A percentile compares a stretch with the other conserved stretches of the same genome.
These are phyloP conservation scores for Cubamyces lactineus DNA, from an alignment of 768 basidiomycete species.

Conservation along the genomic window DNA sequence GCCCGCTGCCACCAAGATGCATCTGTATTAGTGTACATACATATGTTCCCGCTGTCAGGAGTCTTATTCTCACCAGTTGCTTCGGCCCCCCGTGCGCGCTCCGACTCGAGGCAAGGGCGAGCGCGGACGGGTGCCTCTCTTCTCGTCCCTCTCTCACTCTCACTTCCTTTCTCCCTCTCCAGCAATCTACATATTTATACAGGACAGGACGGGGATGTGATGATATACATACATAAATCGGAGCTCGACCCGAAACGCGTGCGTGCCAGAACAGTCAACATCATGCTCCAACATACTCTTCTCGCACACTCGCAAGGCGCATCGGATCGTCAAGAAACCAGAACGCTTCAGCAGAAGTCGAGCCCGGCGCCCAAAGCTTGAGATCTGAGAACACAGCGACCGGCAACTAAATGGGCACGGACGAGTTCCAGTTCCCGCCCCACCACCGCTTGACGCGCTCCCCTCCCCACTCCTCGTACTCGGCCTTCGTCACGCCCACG, in stretches of 20 bases:
- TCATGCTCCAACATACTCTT: too few relatives aligned
- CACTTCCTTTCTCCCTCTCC: background rate
- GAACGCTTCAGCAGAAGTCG: too few relatives aligned
- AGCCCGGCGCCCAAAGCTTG: too few relatives aligned
- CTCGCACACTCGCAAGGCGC: too few relatives aligned
- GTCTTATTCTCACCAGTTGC: slow-evolving; percentile 13
- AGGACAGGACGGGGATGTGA: background rate
- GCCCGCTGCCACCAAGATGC: background rate
- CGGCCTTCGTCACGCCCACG: slow-evolving; percentile 68
- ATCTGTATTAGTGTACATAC: slow-evolving; percentile 20
- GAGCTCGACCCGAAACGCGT: background rate
- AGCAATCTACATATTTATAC: slow-evolving; percentile 28
- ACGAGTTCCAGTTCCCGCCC: slow-evolving; percentile 86
- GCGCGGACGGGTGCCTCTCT: slow-evolving; percentile 3
- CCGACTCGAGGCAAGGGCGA: background rate
- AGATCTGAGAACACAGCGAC: too few relatives aligned
- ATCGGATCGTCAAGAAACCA: too few relatives aligned
- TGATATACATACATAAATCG: slow-evolving; percentile 2
- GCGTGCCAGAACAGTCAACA: background rate
- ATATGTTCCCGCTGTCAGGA: slow-evolving; percentile 11
- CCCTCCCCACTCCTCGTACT: slow-evolving; percentile 90
- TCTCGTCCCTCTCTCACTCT: too few relatives aligned
- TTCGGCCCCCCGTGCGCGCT: slow-evolving; percentile 8
- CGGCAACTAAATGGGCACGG: slow-evolving; percentile 23
- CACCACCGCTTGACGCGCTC: slow-evolving; percentile 90